These are phyloP conservation scores for Bonia amplexicaulis DNA, from an alignment of 176 grass and related monocot genomes.

Conservation along the genomic window DNA sequence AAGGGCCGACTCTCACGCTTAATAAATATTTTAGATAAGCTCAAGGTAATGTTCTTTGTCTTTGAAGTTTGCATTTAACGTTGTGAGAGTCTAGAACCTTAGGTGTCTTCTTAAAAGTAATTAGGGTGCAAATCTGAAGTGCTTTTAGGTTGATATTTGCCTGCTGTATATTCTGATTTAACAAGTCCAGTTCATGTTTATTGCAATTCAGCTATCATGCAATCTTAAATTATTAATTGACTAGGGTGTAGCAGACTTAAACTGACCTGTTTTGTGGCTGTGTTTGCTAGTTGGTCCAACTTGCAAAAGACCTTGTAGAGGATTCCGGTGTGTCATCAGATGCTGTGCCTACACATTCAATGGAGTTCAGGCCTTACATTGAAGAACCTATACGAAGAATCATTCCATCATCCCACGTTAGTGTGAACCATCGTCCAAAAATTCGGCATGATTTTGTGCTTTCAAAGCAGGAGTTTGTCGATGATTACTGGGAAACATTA, in stretches of 20 bases:
- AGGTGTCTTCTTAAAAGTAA: neutral
- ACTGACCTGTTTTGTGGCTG: neutral
- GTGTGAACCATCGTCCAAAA: slow-evolving; percentile 34
- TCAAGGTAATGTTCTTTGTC: slow-evolving; percentile 57
- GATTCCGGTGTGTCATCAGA: slow-evolving; percentile 45
- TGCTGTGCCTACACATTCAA: slow-evolving; percentile 52
- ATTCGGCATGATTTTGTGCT: slow-evolving; percentile 92
- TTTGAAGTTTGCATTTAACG: slow-evolving; percentile 5
- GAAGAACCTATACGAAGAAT: slow-evolving; percentile 77
- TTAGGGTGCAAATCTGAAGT: neutral
- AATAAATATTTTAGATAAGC: slow-evolving; percentile 71
- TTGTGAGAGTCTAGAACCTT: slow-evolving; percentile 9
- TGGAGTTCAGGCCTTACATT: slow-evolving; percentile 92
- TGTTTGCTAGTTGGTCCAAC: slow-evolving; percentile 65
- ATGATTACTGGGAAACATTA: slow-evolving; percentile 94
- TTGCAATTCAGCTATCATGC: slow-evolving; percentile 10
- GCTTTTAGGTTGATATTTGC: slow-evolving; percentile 1
- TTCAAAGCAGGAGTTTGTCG: slow-evolving; percentile 61
- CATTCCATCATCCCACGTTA: slow-evolving; percentile 50
- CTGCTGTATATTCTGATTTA: neutral
- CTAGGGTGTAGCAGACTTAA: neutral
- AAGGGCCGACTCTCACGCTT: slow-evolving; percentile 68
- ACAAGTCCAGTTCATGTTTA: neutral
- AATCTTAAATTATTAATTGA: neutral
- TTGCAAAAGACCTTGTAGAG: slow-evolving; percentile 50